Base-by-base conservation (phyloP, 129 eudicot genomes). In the Tanacetum coccineum region DNA sequence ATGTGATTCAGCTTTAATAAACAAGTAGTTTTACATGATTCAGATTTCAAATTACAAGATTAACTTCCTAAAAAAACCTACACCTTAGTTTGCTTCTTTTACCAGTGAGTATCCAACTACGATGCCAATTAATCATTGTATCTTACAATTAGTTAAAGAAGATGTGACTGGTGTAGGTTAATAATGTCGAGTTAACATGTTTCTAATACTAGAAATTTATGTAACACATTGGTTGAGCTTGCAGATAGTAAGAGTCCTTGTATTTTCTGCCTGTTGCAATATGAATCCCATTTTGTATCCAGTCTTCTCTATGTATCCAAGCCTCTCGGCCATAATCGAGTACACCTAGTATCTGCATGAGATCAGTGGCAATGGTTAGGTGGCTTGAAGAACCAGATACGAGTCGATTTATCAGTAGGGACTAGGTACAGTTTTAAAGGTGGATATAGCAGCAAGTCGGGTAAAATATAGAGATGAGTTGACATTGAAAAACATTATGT, bases 241-340 rank as follows among this genome's bases (percentile, higher is more conserved):
- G 66, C 15, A 93, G 91, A 74, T 68, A 93, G 76, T 79, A 86
- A 21, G 98, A 93, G 48, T 93, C 98, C 73, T 74, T 88, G 75
- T 93, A 93, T 76, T 93, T 93, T 59, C 98, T 87, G 50, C 85
- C 87, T 73, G 80, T 78, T 22, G 85, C 88, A 17, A 83, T 57
- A 79, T 93, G 95, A 73, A 93, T 82, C 48, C 98, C 98, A 49
- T 68, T 85, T 40, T 73, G 81, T 52, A 93, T 81, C 98, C 98
- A 93, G 56, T 93, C 96, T 79, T 88, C 98, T 21, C 98, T 84
- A 73, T 86, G 92, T 82, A 93, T 88, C 98, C 98, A 93, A 15
- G 95, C 95, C 19, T 93, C 96, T 19, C 90, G 86, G 15, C 85
- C 78, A 14, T 76, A 86, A 79, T 93, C 96, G 70, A 93, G 87